Evolutionary conservation across 345 rosid species (phyloP).

Genomic region (Arabidopsis suecica): DNA sequence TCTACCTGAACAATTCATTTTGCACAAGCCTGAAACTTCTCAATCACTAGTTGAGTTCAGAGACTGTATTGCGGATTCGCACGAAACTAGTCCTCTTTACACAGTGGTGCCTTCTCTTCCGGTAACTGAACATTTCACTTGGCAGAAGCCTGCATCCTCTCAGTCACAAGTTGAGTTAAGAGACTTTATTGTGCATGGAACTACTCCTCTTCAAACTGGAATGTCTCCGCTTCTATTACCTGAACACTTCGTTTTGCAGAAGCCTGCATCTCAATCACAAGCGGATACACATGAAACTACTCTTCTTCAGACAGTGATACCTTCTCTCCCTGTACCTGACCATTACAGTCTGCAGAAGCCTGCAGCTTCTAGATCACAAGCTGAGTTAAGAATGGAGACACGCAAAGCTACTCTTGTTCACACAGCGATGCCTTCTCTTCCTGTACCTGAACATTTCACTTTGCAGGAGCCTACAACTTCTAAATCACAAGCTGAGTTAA

Average conservation of each 20-base stretch:
- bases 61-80: conserved; percentile 32
- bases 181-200: conserved; percentile 22
- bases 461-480: conserved; percentile 41
- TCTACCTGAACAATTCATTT: conserved; percentile 19
- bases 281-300: conserved; percentile 35
- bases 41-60: conserved; percentile 39
- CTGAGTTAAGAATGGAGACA: conserved; percentile 36
- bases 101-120: conserved; percentile 47
- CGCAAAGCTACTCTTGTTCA: conserved; percentile 26
- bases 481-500: conserved; percentile 40
- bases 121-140: conserved; percentile 8
- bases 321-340: conserved; percentile 48
- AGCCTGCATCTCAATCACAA: conserved; percentile 48
- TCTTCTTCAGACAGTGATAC: conserved; percentile 27
- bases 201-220: conserved; percentile 7
- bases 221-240: conserved; percentile 48
- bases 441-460: conserved; percentile 28
- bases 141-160: conserved; percentile 43
- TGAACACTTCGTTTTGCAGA: conserved; percentile 33
- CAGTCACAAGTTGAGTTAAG: conserved; percentile 40
- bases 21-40: conserved; percentile 40
- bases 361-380: conserved; percentile 43
- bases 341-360: conserved; percentile 42
- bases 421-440: conserved; percentile 48
- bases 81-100: conserved; percentile 11